Conservation (phyloP, 352 stramenopile genomes). For the Achlya hypogyna region DNA sequence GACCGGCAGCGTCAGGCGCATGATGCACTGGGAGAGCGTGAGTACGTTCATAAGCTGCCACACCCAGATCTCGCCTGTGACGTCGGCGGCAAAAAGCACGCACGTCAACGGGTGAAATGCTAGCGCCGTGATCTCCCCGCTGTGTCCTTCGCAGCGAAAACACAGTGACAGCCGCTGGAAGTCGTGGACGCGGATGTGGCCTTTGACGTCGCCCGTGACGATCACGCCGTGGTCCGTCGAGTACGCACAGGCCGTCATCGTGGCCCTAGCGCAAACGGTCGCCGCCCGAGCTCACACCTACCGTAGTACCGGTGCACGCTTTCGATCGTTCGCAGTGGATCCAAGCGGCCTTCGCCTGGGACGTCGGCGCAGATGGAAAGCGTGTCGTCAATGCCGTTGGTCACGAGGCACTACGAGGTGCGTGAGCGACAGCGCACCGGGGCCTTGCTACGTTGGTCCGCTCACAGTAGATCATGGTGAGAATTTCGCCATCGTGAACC, state of each 20-base stretch:
- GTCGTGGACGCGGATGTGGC: conserved; percentile 52
- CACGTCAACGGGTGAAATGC: conserved; percentile 34
- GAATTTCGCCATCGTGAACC: conserved; percentile 48
- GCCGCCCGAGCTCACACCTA: background rate
- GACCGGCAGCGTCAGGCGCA: conserved; percentile 22
- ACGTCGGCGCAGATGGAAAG: conserved; percentile 44
- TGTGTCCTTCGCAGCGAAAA: conserved; percentile 41
- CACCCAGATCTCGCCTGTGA: conserved; percentile 30
- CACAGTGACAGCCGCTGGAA: conserved; percentile 47
- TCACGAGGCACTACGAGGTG: conserved; percentile 42
- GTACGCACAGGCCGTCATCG: conserved; percentile 48
- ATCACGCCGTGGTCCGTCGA: conserved; percentile 33
- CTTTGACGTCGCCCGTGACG: conserved; percentile 45
- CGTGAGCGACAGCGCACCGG: background rate
- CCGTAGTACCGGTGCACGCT: conserved; percentile 37
- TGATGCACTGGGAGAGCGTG: conserved; percentile 25
- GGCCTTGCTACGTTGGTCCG: conserved; percentile 30
- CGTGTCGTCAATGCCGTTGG: conserved; percentile 45
- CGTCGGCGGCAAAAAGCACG: conserved; percentile 41
- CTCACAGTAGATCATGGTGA: conserved; percentile 48
- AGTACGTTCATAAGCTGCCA: conserved; percentile 31
- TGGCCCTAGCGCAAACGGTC: conserved; percentile 4
- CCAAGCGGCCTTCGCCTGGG: conserved; percentile 37
- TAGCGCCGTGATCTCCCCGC: conserved; percentile 38
- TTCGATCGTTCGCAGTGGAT: conserved; percentile 51